Conservation (phyloP, 495 filamentous ascomycete genomes). For the Daldinia grandis region DNA sequence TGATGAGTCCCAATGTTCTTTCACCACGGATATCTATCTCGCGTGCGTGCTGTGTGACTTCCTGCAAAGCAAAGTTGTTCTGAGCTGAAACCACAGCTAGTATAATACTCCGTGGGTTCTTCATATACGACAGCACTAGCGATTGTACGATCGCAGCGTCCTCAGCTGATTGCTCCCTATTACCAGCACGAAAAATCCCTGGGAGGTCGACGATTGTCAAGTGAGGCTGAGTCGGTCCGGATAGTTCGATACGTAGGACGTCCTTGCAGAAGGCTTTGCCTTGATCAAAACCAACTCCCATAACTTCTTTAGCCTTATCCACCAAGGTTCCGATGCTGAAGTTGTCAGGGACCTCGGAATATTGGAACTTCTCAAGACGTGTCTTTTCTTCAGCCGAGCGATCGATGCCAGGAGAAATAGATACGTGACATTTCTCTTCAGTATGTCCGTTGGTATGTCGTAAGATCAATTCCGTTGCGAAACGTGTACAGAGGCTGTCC, state of each 20-base stretch:
- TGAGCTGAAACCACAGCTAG: conserved; percentile 72
- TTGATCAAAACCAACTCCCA: conserved; percentile 57
- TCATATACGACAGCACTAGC: conserved; percentile 69
- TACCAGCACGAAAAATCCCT: conserved; percentile 66
- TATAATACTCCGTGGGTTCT: conserved; percentile 65
- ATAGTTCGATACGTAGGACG: conserved; percentile 73
- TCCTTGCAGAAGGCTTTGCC: conserved; percentile 66
- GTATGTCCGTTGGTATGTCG: conserved; percentile 45
- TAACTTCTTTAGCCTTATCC: conserved; percentile 59
- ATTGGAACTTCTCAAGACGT: conserved; percentile 37
- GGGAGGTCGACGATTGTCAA: conserved; percentile 77
- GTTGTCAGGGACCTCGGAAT: conserved; percentile 46
- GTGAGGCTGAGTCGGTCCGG: conserved; percentile 68
- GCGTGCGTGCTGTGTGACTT: conserved; percentile 75
- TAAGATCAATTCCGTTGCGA: conserved; percentile 70
- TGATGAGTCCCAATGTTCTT: conserved; percentile 84
- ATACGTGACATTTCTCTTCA: conserved; percentile 50
- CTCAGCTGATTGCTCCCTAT: conserved; percentile 54
- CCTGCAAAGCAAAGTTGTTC: conserved; percentile 67
- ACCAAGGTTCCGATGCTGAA: conserved; percentile 51
- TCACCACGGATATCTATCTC: conserved; percentile 76
- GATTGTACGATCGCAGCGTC: conserved; percentile 62
- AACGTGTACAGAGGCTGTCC: conserved; percentile 69
- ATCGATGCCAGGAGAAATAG: conserved; percentile 53
- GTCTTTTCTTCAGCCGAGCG: conserved; percentile 36